Conservation (phyloP, 2,329 filamentous ascomycete species). For the Aspergillus thermomutatus region DNA sequence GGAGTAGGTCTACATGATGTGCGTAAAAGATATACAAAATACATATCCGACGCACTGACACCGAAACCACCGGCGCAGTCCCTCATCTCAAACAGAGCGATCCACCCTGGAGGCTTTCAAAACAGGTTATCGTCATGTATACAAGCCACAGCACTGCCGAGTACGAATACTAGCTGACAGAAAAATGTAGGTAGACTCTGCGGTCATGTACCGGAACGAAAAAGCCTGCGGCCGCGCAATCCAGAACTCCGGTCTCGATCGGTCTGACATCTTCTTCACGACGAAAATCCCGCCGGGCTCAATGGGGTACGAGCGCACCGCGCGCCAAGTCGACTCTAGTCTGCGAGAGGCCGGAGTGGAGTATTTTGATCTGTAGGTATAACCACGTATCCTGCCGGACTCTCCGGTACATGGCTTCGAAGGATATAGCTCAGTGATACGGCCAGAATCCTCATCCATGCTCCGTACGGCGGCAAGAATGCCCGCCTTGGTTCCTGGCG, state of each 20-base stretch:
- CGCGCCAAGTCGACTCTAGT: constrained; percentile 61
- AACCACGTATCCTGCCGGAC: background rate
- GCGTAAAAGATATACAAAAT: background rate
- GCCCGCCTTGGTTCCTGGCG: constrained; percentile 70
- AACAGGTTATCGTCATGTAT: constrained; percentile 32
- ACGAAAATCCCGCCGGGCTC: constrained; percentile 70
- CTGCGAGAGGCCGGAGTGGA: constrained; percentile 63
- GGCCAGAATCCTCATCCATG: constrained; percentile 63
- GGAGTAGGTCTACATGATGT: constrained; percentile 33
- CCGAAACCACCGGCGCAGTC: constrained; percentile 10
- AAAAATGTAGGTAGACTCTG: constrained; percentile 53
- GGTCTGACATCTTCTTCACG: constrained; percentile 75
- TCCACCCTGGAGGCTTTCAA: constrained; percentile 25
- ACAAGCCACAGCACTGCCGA: background rate
- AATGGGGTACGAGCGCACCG: constrained; percentile 62
- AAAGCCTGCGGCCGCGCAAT: constrained; percentile 66
- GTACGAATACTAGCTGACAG: background rate
- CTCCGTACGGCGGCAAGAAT: constrained; percentile 69
- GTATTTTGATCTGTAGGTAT: constrained; percentile 66
- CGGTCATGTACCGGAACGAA: constrained; percentile 70
- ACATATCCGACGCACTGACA: background rate
- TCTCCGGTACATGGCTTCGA: background rate
- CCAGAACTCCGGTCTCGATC: constrained; percentile 52
- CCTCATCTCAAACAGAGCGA: constrained; percentile 25
- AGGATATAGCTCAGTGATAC: background rate